These are phyloP conservation scores for Podospora pseudoanserina DNA, from an alignment of 495 filamentous ascomycete species.

Conservation along the genomic window DNA sequence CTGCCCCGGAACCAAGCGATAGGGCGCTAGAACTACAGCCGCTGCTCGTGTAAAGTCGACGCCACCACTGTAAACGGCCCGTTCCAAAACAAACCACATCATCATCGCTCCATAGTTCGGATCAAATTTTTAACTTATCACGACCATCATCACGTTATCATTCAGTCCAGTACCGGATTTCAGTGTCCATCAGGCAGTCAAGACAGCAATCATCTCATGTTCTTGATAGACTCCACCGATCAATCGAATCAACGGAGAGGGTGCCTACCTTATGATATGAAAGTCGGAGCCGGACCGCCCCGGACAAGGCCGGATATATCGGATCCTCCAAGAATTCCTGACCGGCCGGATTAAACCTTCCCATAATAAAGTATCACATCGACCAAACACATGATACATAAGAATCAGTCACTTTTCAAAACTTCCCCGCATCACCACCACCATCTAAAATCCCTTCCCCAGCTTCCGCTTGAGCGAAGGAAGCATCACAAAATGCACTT, in stretches of 20 bases:
- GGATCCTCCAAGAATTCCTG: neutral
- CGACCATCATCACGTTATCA: neutral
- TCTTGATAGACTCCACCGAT: neutral
- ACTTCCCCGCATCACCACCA: slow-evolving; percentile 2
- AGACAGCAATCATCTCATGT: neutral
- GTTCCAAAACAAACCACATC: neutral
- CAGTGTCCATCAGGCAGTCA: neutral
- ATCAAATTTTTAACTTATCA: neutral
- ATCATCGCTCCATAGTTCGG: neutral
- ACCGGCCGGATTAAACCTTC: neutral
- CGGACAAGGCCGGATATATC: neutral
- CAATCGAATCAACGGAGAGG: neutral
- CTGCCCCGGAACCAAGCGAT: slow-evolving; percentile 12
- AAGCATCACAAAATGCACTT: neutral
- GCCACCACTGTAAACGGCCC: slow-evolving; percentile 3
- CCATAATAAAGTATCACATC: neutral
- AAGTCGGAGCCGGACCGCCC: neutral
- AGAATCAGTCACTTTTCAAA: neutral
- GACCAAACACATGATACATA: neutral
- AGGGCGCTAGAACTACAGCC: neutral
- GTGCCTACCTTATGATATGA: too few relatives aligned
- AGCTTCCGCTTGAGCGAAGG: slow-evolving; percentile 20
- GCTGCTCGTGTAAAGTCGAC: slow-evolving; percentile 4
- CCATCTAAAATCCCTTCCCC: neutral
- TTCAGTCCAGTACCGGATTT: neutral